Base-by-base conservation (phyloP, 768 basidiomycete genomes). In the Lactifluus volemus region DNA sequence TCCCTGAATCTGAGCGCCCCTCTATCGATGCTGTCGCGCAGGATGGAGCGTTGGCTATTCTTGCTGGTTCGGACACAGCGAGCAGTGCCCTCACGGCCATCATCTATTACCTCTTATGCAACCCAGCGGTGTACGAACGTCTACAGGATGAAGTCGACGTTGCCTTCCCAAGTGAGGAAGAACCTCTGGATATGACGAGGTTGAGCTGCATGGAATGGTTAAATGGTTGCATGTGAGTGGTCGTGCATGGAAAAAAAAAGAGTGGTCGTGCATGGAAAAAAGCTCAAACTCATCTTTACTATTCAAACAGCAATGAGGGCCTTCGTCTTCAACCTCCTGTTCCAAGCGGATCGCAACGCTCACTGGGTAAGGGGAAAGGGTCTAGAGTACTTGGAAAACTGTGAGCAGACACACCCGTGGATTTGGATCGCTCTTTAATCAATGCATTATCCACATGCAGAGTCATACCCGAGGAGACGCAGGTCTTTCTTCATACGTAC, bases 311-410 rank as follows among this genome's bases (percentile, higher is more conserved):
- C 62, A 81, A 81, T 44, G 82, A 83, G 61, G 70, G 75, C 1
- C 69, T 83, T 32, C 76, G 81, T 42, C 70, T 83, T 19, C 75
- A 75, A 59, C 79, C 81, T 12, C 75, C 82, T 11, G 70, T 83
- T 36, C 74, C 80, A 39, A 77, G 76, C 53, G 79, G 79, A 34
- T 73, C 75, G 49, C 78, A 79, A 60, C 77, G 82, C 36, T 71
- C 71, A 15, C 70, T 72, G 3, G 72, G 69, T 1, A 69, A 63
- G 54, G 71, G 73, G 14, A 72, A 69, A 45, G 76, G 73, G 12
- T 0, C 77, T 78, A 0, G 36, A 54, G 30, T 19, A 19, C 8
- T 59, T 9, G 51, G 58, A 5, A 59, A 49, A 29, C 25, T 53
- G 61, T 63, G 39, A 59, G 61, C 19, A 17, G 5, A 3, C 32